Conservation (phyloP, 2,329 filamentous ascomycete species). For the Penicillium psychrosexuale region DNA sequence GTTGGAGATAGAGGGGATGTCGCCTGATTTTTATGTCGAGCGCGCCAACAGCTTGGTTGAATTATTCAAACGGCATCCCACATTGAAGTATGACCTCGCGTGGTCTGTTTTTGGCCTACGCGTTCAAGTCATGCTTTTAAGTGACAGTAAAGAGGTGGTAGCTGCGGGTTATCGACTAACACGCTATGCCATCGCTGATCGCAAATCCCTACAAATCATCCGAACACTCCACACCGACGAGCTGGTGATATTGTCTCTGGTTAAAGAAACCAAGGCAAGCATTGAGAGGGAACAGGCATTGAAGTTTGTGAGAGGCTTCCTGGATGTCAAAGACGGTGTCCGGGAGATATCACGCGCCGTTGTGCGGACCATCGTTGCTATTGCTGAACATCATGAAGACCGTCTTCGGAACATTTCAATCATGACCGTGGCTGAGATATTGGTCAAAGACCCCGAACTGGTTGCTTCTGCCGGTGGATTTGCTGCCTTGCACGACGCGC, state of each 20-base stretch:
- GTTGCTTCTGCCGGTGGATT: constrained; percentile 81
- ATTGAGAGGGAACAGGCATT: constrained; percentile 95
- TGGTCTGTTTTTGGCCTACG: constrained; percentile 93
- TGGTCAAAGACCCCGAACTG: constrained; percentile 79
- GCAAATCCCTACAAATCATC: constrained; percentile 84
- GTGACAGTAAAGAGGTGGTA: constrained; percentile 91
- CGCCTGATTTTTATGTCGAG: constrained; percentile 91
- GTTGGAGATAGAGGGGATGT: constrained; percentile 81
- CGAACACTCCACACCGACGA: constrained; percentile 86
- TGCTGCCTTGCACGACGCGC: constrained; percentile 80
- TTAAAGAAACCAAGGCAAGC: constrained; percentile 95
- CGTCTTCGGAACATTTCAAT: constrained; percentile 85
- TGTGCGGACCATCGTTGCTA: constrained; percentile 82
- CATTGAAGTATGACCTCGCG: constrained; percentile 91
- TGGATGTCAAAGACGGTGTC: constrained; percentile 92
- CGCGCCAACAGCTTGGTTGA: constrained; percentile 91
- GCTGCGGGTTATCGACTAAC: constrained; percentile 92
- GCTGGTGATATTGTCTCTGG: constrained; percentile 83
- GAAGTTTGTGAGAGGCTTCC: constrained; percentile 91
- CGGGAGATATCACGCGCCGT: constrained; percentile 82
- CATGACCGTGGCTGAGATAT: constrained; percentile 86
- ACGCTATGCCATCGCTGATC: constrained; percentile 89
- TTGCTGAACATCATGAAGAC: constrained; percentile 83
- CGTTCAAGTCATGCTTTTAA: constrained; percentile 93
- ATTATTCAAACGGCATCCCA: constrained; percentile 89